A percentile compares a stretch with the other conserved stretches of the same genome.
phyloP scores from a whole-genome alignment of 2,329 filamentous ascomycete genomes.

The Alternaria sp. region DNA sequence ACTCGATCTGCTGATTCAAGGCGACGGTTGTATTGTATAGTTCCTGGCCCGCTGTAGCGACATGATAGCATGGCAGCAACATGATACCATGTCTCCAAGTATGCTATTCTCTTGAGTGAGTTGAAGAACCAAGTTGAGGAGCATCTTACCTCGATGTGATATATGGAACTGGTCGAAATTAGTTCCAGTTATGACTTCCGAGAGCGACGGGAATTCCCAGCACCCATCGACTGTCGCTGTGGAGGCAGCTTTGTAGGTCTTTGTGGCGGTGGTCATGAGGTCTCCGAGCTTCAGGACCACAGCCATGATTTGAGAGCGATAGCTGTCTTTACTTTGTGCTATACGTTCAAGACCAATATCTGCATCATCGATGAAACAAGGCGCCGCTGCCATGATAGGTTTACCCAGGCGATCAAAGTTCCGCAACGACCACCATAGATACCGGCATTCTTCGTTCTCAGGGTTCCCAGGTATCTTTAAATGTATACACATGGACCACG shows the following conservation, averaged over 20 bases:
- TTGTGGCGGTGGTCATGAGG: constrained; percentile 8
- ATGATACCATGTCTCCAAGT: constrained; percentile 14
- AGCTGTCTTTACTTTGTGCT: neutral
- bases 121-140: neutral
- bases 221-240: neutral
- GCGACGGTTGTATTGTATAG: constrained; percentile 1
- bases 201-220: neutral
- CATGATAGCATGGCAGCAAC: constrained; percentile 14
- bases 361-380: constrained; percentile 13
- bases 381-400: constrained; percentile 10
- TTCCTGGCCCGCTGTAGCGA: constrained; percentile 11
- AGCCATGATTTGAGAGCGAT: constrained; percentile 12
- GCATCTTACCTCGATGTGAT: constrained; percentile 10
- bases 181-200: neutral
- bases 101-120: constrained; percentile 1
- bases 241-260: constrained; percentile 7
- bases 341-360: constrained; percentile 8
- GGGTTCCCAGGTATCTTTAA: constrained; percentile 6
- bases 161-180: constrained; percentile 8
- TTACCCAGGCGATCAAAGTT: constrained; percentile 14
- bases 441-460: constrained; percentile 5
- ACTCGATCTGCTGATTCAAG: constrained; percentile 1
- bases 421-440: constrained; percentile 13
- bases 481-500: constrained; percentile 14
- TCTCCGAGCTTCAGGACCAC: constrained; percentile 4